phyloP scores from a whole-genome alignment of 2,329 filamentous ascomycete species.

The Nakataea oryzae region DNA sequence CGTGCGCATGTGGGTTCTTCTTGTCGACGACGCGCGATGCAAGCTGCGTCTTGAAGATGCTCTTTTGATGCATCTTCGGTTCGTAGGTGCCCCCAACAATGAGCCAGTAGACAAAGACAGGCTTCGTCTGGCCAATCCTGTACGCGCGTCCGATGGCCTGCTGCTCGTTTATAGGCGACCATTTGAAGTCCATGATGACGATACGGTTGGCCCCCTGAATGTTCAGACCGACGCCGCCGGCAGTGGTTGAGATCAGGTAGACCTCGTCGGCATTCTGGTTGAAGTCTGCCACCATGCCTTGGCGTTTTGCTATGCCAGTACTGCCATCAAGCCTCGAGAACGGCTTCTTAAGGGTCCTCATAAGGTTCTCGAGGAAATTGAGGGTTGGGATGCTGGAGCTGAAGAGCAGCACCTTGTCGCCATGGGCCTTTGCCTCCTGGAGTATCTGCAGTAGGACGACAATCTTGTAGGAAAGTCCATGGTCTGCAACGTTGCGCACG shows the following conservation, averaged over 20 bases:
- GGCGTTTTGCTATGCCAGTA: slow-evolving; percentile 45
- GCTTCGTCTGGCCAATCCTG: slow-evolving; percentile 71
- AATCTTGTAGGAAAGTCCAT: slow-evolving; percentile 57
- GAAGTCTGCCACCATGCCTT: slow-evolving; percentile 56
- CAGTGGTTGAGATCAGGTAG: slow-evolving; percentile 73
- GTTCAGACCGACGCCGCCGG: slow-evolving; percentile 76
- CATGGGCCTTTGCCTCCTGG: slow-evolving; percentile 44
- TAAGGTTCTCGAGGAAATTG: slow-evolving; percentile 53
- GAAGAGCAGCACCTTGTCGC: slow-evolving; percentile 75
- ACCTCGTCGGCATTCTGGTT: slow-evolving; percentile 48
- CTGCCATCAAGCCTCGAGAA: slow-evolving; percentile 57
- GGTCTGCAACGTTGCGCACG: slow-evolving; percentile 28
- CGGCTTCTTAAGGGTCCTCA: slow-evolving; percentile 36
- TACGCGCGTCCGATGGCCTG: slow-evolving; percentile 83
- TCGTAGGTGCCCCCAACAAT: slow-evolving; percentile 72
- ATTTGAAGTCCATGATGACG: slow-evolving; percentile 75
- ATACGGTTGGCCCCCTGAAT: slow-evolving; percentile 77
- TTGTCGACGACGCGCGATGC: slow-evolving; percentile 74
- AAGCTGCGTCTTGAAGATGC: slow-evolving; percentile 75
- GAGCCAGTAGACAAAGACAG: slow-evolving; percentile 78
- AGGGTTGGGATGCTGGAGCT: slow-evolving; percentile 62
- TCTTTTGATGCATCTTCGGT: slow-evolving; percentile 58
- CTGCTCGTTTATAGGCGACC: slow-evolving; percentile 71
- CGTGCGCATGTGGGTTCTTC: slow-evolving; percentile 61
- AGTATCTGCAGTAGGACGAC: slow-evolving; percentile 59